Conservation (phyloP, 345 rosid genomes). For the Turnera subulata region DNA sequence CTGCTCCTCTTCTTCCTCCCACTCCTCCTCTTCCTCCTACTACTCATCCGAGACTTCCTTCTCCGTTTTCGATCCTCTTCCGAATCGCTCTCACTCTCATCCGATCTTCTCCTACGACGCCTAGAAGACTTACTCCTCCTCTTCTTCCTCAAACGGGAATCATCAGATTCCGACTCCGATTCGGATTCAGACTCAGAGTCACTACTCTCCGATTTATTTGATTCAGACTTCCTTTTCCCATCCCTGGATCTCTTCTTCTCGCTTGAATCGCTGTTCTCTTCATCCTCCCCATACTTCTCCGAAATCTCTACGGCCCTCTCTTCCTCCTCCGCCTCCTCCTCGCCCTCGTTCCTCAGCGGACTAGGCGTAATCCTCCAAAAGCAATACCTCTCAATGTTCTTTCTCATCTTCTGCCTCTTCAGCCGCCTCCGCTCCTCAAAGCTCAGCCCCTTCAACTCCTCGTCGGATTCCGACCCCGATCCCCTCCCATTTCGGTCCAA, state of each 20-base stretch:
- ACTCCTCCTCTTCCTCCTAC: constrained; percentile 17
- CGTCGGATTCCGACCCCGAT: constrained; percentile 75
- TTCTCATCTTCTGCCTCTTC: constrained; percentile 91
- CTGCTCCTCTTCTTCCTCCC: constrained; percentile 25
- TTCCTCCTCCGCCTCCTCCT: constrained; percentile 26
- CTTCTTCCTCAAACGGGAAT: constrained; percentile 33
- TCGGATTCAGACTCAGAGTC: constrained; percentile 32
- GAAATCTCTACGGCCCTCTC: constrained; percentile 38
- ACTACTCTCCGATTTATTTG: constrained; percentile 32
- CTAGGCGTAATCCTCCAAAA: constrained; percentile 80
- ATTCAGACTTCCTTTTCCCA: constrained; percentile 21
- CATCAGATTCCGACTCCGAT: constrained; percentile 34
- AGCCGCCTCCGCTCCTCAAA: constrained; percentile 74
- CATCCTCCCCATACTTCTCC: constrained; percentile 31
- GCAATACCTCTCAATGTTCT: constrained; percentile 37
- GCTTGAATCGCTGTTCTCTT: constrained; percentile 25
- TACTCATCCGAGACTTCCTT: constrained; percentile 30
- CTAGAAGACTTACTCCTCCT: constrained; percentile 33
- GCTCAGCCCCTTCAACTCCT: constrained; percentile 75
- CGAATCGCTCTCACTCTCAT: constrained; percentile 41
- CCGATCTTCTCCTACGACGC: constrained; percentile 27
- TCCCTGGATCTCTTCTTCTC: constrained; percentile 31
- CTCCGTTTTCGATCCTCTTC: constrained; percentile 32
- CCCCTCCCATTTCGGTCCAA: constrained; percentile 23
- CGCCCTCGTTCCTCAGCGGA: constrained; percentile 57